A percentile compares a stretch with the other conserved stretches of the same genome.
phyloP scores from a whole-genome alignment of 2,329 filamentous ascomycete genomes.

The Cladosporium sp. region DNA sequence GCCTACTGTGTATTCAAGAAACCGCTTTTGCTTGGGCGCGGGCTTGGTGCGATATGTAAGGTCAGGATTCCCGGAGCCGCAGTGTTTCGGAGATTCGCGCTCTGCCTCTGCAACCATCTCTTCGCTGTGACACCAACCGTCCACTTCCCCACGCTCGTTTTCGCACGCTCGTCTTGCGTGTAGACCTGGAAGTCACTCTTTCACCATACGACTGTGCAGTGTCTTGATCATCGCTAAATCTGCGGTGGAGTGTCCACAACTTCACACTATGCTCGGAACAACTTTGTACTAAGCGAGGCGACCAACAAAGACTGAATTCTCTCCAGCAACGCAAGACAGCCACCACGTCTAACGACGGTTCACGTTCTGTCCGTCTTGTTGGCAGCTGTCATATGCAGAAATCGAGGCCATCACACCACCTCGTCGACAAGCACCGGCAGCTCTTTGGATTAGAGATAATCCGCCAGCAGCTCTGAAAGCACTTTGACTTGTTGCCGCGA shows the following conservation, averaged over 20 bases:
- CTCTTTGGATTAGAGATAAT: not conserved
- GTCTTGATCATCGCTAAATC: not conserved
- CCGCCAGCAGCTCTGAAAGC: conserved; percentile 2
- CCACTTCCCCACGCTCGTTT: conserved; percentile 8
- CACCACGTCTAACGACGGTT: no score
- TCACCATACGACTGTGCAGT: not conserved
- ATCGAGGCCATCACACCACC: no score
- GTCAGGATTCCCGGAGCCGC: conserved; percentile 13
- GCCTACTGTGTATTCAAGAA: conserved; percentile 8
- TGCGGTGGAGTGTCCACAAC: not conserved
- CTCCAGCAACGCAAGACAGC: no score
- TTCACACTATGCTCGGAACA: conserved; percentile 1
- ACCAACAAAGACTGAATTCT: not conserved
- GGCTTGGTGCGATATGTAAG: conserved; percentile 12
- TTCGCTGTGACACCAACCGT: conserved; percentile 11
- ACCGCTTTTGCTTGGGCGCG: conserved; percentile 3
- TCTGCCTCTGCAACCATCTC: conserved; percentile 12
- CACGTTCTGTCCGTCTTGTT: no score
- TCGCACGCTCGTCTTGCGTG: conserved; percentile 1
- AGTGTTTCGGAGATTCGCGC: conserved; percentile 12
- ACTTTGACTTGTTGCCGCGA: not conserved
- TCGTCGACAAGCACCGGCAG: no score
- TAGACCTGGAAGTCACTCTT: conserved; percentile 4
- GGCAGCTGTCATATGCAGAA: no score
- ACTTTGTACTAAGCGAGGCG: not conserved